Evolutionary conservation across 805 yeast genomes (phyloP).

Genomic region (Candida manassasensis): DNA sequence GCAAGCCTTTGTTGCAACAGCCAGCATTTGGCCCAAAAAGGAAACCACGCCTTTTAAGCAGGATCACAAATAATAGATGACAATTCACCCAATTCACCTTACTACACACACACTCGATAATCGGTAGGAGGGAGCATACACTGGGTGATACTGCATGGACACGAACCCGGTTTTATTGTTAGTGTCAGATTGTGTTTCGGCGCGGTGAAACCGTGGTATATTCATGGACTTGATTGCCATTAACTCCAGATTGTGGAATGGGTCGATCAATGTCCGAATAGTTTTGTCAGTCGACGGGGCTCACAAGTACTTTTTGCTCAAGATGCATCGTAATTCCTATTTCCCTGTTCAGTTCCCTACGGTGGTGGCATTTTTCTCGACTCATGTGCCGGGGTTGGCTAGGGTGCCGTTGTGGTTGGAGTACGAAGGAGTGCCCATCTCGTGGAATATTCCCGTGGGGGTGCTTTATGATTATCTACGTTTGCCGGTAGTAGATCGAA

Average conservation of each 20-base stretch:
- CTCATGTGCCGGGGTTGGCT: constrained; percentile 14
- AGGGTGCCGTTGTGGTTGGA: constrained; percentile 56
- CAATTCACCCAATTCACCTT: no score
- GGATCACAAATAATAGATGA: no score
- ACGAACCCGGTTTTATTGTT: no score
- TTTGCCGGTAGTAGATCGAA: constrained; percentile 18
- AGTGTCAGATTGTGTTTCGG: no score
- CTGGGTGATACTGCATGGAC: no score
- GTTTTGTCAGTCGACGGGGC: constrained; percentile 19
- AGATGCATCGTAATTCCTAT: constrained; percentile 45
- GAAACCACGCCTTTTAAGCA: no score
- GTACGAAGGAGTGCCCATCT: constrained; percentile 55
- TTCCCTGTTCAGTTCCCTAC: constrained; percentile 39
- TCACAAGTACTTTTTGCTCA: constrained; percentile 16
- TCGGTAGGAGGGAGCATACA: no score
- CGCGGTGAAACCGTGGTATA: background rate
- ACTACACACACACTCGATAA: no score
- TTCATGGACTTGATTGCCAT: constrained; percentile 16
- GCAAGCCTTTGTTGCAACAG: no score
- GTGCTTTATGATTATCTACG: constrained; percentile 52
- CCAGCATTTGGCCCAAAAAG: no score
- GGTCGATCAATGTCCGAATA: constrained; percentile 44
- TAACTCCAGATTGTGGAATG: constrained; percentile 48
- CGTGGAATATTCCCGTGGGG: constrained; percentile 79
- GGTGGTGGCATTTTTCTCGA: constrained; percentile 36